These are phyloP conservation scores for Lophiotrema nucula DNA, from an alignment of 495 filamentous ascomycete genomes.

Conservation along the genomic window DNA sequence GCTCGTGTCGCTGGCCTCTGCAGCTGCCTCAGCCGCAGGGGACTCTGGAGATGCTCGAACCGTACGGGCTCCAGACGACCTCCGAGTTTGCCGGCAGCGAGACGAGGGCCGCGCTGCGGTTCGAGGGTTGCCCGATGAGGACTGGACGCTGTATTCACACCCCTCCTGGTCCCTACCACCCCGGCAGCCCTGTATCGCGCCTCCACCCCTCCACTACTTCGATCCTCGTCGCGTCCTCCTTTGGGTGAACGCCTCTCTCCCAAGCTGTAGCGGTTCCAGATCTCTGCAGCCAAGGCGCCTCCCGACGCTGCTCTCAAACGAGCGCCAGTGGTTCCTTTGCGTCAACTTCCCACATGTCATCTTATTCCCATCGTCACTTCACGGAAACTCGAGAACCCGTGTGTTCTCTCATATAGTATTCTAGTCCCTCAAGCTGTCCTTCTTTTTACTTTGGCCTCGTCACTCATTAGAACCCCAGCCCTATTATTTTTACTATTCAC, in stretches of 20 bases:
- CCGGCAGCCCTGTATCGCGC: slow-evolving; percentile 16
- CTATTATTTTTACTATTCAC: slow-evolving; percentile 27
- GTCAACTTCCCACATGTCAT: slow-evolving; percentile 32
- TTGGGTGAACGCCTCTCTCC: slow-evolving; percentile 35
- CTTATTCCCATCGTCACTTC: slow-evolving; percentile 24
- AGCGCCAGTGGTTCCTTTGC: slow-evolving; percentile 31
- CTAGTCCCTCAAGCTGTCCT: slow-evolving; percentile 24
- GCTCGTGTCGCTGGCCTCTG: slow-evolving; percentile 13
- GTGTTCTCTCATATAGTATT: slow-evolving; percentile 31
- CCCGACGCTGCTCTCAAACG: slow-evolving; percentile 35
- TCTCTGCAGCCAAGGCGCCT: slow-evolving; percentile 37
- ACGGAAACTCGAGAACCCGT: slow-evolving; percentile 27
- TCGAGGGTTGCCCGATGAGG: neutral
- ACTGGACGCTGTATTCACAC: slow-evolving; percentile 11
- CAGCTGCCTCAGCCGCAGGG: slow-evolving; percentile 23
- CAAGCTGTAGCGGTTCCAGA: slow-evolving; percentile 38
- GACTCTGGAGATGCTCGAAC: neutral
- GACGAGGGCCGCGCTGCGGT: slow-evolving; percentile 8
- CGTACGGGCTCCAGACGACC: neutral
- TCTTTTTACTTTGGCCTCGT: slow-evolving; percentile 39
- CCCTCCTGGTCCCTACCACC: neutral
- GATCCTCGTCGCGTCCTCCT: slow-evolving; percentile 19
- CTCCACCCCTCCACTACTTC: slow-evolving; percentile 12
- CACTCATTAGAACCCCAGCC: slow-evolving; percentile 34
- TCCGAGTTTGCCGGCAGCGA: neutral